phyloP scores from a whole-genome alignment of 179 eudicot genomes.

The Beta corolliflora region DNA sequence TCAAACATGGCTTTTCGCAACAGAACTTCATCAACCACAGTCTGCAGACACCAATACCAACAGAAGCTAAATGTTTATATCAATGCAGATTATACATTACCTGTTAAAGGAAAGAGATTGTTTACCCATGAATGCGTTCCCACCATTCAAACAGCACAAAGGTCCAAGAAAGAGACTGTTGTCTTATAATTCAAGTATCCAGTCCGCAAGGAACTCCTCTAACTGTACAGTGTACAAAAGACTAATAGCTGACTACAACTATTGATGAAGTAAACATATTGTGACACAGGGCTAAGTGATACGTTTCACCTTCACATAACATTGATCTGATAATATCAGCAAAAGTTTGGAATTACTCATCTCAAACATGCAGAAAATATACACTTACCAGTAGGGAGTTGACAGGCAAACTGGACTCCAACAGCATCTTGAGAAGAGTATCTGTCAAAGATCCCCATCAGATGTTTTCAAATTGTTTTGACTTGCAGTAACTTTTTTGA shows the following conservation, averaged over 20 bases:
- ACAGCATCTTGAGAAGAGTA: slow-evolving; percentile 67
- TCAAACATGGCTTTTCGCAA: slow-evolving; percentile 53
- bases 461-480: slow-evolving; percentile 29
- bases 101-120: slow-evolving; percentile 16
- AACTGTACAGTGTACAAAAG: slow-evolving; percentile 9
- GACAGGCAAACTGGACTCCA: slow-evolving; percentile 63
- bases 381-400: slow-evolving; percentile 59
- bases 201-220: slow-evolving; percentile 20
- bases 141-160: slow-evolving; percentile 20
- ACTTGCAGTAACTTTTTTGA: background rate
- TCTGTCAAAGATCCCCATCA: slow-evolving; percentile 51
- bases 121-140: slow-evolving; percentile 19
- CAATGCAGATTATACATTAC: background rate
- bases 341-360: background rate
- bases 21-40: slow-evolving; percentile 43
- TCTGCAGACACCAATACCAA: slow-evolving; percentile 44
- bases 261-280: slow-evolving; percentile 13
- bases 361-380: slow-evolving; percentile 6
- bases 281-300: background rate
- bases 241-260: slow-evolving; percentile 22
- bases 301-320: slow-evolving; percentile 13
- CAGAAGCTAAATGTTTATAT: slow-evolving; percentile 14
- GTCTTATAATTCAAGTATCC: slow-evolving; percentile 21
- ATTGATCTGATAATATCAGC: background rate
- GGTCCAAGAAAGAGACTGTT: slow-evolving; percentile 12